Base-by-base conservation (phyloP, 2,329 filamentous ascomycete genomes). In the Monosporascus sp. region DNA sequence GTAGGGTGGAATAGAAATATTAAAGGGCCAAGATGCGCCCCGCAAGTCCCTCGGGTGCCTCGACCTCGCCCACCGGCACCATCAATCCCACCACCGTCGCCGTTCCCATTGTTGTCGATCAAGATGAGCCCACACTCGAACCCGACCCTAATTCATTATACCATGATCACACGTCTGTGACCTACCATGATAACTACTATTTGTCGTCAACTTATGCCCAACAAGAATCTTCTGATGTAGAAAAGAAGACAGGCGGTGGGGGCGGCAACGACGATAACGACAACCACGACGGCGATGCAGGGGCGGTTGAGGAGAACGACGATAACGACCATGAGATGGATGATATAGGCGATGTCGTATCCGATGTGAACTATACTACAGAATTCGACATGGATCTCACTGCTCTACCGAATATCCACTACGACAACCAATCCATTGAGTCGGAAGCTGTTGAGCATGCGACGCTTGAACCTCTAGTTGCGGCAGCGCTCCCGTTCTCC, bases 271-370 rank as follows among this genome's bases (percentile, higher is more conserved):
- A 24, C 7, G 16, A 20, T 34, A 22, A 43, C 52, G 47, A 51
- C 49, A 24, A 24, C 49, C 47, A 52, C 37, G 40, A 61, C 57
- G 55, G 44, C 5, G 43, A 46, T 27, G 24, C 20, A n/a, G 24
- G 24, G 9, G n/a, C 8, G 43, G 17, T 3, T 26, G 55, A 44
- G 24, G 51, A 50, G 37, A 48, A 54, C 24, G 19, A 47, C 38
- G 54, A 52, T 48, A 49, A 59, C 56, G 57, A 61, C 52, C 54
- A 52, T 44, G 37, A 41, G 44, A 37, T 49, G 24, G 41, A 50
- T 45, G 47, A 50, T 47, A 49, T 46, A 46, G 19, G 52, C 43
- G 9, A 54, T 40, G 47, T 38, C 27, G 37, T 27, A 46, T n/a
- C 43, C 43, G 24, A 19, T 46, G 14, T 31, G 14, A 46, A 14